Base-by-base conservation (phyloP, 371 early-diverging fungal species). In the Apophysomyces elegans region DNA sequence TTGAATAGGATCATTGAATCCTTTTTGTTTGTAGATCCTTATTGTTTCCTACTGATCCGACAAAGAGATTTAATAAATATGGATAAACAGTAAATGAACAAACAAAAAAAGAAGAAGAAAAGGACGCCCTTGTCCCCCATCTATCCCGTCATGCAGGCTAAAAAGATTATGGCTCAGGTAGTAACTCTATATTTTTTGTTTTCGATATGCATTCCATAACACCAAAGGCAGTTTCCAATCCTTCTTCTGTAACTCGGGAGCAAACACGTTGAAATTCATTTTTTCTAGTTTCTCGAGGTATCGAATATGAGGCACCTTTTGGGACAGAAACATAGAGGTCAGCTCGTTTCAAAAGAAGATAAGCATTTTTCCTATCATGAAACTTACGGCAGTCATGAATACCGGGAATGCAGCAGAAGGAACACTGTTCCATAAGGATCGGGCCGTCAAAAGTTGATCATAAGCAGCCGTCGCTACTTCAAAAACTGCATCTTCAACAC, bases 381-480 rank as follows among this genome's bases (percentile, higher is more conserved):
- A 54, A 66, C 70, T 70, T 78, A 91, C 88, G 7, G 87, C 87
- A 0, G 85, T 74, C 63, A 94, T 72, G 18, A 93, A 66, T 12
- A 84, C 93, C 7, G 93, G 91, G 8, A 88, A 67, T 8, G 89
- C 91, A 14, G 65, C 74, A 44, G 61, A 58, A 1, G 89, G 89
- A 18, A 86, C 67, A 44, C 74, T 69, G 39, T 73, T 72, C 66
- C 81, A 75, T 58, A 89, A 81, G 12, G 92, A 85, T 37, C 91
- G 80, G 7, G 95, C 93, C 5, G 92, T 92, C 26, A 88, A 67
- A 35, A 95, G 66, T 58, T 93, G 95, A 73, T 92, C 91, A 72
- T 93, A 84, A 7, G 95, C 93, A 8, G 87, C 79, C 4, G 93
- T 91, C 1, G 95, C 95, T 3, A 95, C 84, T 59, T 93, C 93